phyloP scores from a whole-genome alignment of 2,329 filamentous ascomycete species.

The Stromatinia cepivora region DNA sequence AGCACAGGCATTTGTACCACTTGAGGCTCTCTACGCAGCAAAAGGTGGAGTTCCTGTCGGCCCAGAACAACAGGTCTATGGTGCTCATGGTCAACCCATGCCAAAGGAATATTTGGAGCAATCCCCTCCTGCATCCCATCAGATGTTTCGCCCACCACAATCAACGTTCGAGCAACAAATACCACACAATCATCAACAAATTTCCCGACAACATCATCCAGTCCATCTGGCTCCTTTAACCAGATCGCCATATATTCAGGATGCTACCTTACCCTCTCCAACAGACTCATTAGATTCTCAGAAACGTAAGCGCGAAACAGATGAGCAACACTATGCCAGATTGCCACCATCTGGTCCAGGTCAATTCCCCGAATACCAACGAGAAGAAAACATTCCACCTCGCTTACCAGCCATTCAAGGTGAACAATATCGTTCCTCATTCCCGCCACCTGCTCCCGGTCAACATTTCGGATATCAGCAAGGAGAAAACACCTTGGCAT shows the following conservation, averaged over 20 bases:
- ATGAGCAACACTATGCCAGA: conserved; percentile 42
- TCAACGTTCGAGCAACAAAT: neutral
- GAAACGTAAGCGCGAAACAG: conserved; percentile 38
- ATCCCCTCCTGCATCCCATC: conserved; percentile 26
- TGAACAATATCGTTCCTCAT: conserved; percentile 33
- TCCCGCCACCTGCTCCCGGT: conserved; percentile 43
- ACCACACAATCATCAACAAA: neutral
- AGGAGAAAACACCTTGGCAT: conserved; percentile 29
- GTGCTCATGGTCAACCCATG: conserved; percentile 45
- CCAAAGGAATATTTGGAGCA: conserved; percentile 31
- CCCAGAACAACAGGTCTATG: conserved; percentile 42
- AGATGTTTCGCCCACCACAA: neutral
- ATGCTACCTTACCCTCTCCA: conserved; percentile 34
- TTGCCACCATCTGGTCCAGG: conserved; percentile 40
- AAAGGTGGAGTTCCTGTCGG: conserved; percentile 49
- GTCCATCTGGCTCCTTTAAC: neutral
- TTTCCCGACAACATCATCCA: neutral
- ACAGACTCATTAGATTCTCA: conserved; percentile 36
- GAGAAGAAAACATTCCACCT: conserved; percentile 28
- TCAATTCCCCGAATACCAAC: conserved; percentile 32
- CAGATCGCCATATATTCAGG: neutral
- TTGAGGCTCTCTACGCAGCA: conserved; percentile 62
- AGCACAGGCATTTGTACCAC: conserved; percentile 73
- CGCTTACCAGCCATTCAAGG: neutral
- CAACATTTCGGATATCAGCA: conserved; percentile 29